Percentiles rank a stretch among this genome's conserved stretches.
phyloP scores from a whole-genome alignment of 345 rosid species.

The Firmiana major region DNA sequence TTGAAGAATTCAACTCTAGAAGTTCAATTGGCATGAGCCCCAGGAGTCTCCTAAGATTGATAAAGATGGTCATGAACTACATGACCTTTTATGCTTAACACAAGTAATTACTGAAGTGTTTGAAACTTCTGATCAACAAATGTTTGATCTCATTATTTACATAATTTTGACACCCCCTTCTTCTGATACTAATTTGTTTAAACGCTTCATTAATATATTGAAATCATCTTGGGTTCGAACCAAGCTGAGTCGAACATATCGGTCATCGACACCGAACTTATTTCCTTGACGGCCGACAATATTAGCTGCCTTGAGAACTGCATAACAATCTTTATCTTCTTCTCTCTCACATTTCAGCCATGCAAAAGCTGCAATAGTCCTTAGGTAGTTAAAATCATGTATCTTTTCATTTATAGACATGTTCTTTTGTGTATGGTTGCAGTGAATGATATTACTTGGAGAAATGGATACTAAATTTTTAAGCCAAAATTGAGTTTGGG shows the following conservation, averaged over 20 bases:
- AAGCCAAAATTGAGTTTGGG: neutral
- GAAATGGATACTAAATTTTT: neutral
- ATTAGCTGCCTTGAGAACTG: conserved; percentile 39
- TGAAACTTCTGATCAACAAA: neutral
- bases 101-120: neutral
- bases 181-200: conserved; percentile 20
- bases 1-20: too few relatives aligned
- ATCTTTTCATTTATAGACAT: neutral
- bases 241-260: conserved; percentile 52
- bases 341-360: conserved; percentile 64
- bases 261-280: conserved; percentile 27
- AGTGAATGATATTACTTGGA: neutral
- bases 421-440: neutral
- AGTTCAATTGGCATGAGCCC: too few relatives aligned
- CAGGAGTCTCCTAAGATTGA: too few relatives aligned
- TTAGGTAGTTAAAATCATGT: neutral
- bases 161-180: conserved; percentile 24
- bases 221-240: conserved; percentile 57
- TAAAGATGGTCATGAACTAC: neutral
- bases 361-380: conserved; percentile 49
- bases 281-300: conserved; percentile 48
- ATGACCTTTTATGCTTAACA: neutral
- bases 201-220: conserved; percentile 32
- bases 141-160: conserved; percentile 6
- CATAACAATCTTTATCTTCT: conserved; percentile 45